These are phyloP conservation scores for Penicillium lividum DNA, from an alignment of 495 filamentous ascomycete genomes.

Conservation along the genomic window DNA sequence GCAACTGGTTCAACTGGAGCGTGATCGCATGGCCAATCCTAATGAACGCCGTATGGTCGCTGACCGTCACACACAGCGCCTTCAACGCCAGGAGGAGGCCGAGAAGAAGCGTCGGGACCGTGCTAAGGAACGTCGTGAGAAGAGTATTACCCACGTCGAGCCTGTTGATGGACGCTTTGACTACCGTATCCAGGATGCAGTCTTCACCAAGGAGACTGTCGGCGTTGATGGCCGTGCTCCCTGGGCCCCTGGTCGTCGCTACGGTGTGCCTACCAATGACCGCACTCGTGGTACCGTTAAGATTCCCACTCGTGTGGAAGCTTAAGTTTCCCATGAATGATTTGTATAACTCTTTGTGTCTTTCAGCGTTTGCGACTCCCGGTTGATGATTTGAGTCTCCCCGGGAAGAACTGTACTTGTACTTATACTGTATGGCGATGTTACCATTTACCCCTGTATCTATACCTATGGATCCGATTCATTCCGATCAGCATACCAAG, in stretches of 20 bases:
- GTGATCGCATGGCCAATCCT: slow-evolving; percentile 30
- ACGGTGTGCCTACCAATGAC: slow-evolving; percentile 69
- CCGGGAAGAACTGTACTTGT: slow-evolving; percentile 22
- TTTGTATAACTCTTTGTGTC: not conserved
- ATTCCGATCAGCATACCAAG: slow-evolving; percentile 3
- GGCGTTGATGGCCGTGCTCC: slow-evolving; percentile 60
- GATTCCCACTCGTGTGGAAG: slow-evolving; percentile 65
- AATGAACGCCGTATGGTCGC: slow-evolving; percentile 36
- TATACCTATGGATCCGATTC: slow-evolving; percentile 28
- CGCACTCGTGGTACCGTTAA: slow-evolving; percentile 73
- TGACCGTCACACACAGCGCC: slow-evolving; percentile 41
- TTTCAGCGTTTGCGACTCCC: slow-evolving; percentile 1
- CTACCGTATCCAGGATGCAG: slow-evolving; percentile 73
- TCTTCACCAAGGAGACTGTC: slow-evolving; percentile 55
- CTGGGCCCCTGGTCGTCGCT: slow-evolving; percentile 61
- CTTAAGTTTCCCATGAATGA: slow-evolving; percentile 23
- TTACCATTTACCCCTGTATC: slow-evolving; percentile 28
- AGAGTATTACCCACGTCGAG: slow-evolving; percentile 40
- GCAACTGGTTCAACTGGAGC: slow-evolving; percentile 68
- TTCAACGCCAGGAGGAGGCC: slow-evolving; percentile 43
- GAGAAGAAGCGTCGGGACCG: slow-evolving; percentile 40
- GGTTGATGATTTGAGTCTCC: slow-evolving; percentile 10
- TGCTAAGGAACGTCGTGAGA: slow-evolving; percentile 41
- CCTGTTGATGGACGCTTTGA: slow-evolving; percentile 66
- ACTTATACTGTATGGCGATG: slow-evolving; percentile 23